phyloP scores from a whole-genome alignment of 495 filamentous ascomycete species.

The Lasiosphaeria hispida region DNA sequence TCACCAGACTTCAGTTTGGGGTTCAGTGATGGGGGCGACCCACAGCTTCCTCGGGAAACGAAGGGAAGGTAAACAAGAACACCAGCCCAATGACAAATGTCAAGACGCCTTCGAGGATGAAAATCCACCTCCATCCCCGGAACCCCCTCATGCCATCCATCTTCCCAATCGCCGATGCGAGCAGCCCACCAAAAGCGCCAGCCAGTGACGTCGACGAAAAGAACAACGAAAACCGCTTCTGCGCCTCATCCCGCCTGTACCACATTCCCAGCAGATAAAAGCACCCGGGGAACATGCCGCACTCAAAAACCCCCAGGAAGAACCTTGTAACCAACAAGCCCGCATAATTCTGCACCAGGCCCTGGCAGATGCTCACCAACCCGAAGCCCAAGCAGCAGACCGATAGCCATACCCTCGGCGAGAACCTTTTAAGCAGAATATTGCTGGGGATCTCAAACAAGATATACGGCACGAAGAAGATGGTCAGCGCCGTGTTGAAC shows the following conservation, averaged over 20 bases:
- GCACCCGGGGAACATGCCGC: constrained; percentile 87
- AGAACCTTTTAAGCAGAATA: constrained; percentile 76
- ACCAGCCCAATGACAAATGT: constrained; percentile 69
- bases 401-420: constrained; percentile 78
- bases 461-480: constrained; percentile 94
- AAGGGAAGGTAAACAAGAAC: constrained; percentile 78
- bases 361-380: constrained; percentile 71
- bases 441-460: constrained; percentile 88
- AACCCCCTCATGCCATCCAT: constrained; percentile 70
- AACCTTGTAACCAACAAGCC: constrained; percentile 81
- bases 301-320: constrained; percentile 84
- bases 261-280: constrained; percentile 80
- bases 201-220: constrained; percentile 76
- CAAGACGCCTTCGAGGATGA: constrained; percentile 69
- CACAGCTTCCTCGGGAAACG: constrained; percentile 53
- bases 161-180: constrained; percentile 82
- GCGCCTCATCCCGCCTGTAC: constrained; percentile 84
- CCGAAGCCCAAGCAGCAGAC: constrained; percentile 83
- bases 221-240: constrained; percentile 87
- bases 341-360: constrained; percentile 71
- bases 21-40: constrained; percentile 15
- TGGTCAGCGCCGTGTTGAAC: constrained; percentile 77
- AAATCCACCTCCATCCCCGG: constrained; percentile 84
- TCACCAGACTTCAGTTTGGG: constrained; percentile 21
- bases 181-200: constrained; percentile 81